Conservation (phyloP, 805 yeast genomes). For the Candida sphagnicola region DNA sequence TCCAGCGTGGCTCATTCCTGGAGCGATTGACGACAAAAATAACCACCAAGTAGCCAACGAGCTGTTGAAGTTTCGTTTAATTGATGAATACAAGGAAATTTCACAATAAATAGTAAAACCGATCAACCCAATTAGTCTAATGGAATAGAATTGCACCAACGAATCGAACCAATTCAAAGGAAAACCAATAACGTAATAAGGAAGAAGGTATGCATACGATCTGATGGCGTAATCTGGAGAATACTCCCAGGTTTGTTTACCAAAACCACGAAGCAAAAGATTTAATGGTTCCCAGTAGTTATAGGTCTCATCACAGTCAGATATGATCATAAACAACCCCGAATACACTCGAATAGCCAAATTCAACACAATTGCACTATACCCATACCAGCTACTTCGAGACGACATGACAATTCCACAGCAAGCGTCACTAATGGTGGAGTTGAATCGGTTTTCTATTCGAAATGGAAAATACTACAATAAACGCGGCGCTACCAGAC, state of each 20-base stretch:
- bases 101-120: conserved; percentile 49
- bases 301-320: conserved; percentile 91
- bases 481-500: neutral
- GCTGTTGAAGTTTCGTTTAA: conserved; percentile 30
- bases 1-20: conserved; percentile 89
- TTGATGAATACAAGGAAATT: conserved; percentile 41
- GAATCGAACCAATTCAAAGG: conserved; percentile 14
- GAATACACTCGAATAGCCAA: conserved; percentile 24
- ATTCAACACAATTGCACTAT: conserved; percentile 8
- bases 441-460: neutral
- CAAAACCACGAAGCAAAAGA: conserved; percentile 71
- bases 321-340: conserved; percentile 60
- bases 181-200: conserved; percentile 31
- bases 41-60: conserved; percentile 57
- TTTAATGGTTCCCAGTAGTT: conserved; percentile 96
- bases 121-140: conserved; percentile 41
- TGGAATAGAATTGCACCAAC: conserved; percentile 44
- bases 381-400: neutral
- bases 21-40: conserved; percentile 55
- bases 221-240: conserved; percentile 86
- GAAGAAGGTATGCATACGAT: conserved; percentile 74
- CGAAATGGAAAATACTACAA: too few relatives aligned
- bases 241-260: conserved; percentile 95
- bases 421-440: neutral
- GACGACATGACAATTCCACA: neutral